Evolutionary conservation across 176 grass and related monocot genomes (phyloP).

Genomic region (Zea luxurians): DNA sequence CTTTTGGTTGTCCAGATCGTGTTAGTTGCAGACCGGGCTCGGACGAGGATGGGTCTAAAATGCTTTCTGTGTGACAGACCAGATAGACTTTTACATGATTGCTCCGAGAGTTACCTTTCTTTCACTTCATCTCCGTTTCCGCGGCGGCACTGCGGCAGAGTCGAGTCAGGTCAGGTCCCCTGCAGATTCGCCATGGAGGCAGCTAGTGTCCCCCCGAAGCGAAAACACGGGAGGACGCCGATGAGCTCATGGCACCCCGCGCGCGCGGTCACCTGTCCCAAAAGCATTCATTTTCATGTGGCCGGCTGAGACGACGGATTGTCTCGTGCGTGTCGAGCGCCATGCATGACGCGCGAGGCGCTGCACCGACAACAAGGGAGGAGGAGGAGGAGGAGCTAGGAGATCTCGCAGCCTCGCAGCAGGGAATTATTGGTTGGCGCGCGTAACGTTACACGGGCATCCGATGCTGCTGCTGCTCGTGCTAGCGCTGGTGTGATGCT

Average conservation of each 20-base stretch:
- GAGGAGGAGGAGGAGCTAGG: not conserved
- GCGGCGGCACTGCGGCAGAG: too few species aligned
- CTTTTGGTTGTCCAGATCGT: too few species aligned
- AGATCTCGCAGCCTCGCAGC: not conserved
- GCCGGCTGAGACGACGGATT: constrained; percentile 6
- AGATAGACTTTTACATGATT: too few species aligned
- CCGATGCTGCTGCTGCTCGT: constrained; percentile 22
- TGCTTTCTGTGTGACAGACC: too few species aligned
- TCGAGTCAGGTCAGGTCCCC: too few species aligned
- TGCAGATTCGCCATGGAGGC: not conserved
- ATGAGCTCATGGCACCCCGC: not conserved
- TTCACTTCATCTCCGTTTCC: too few species aligned
- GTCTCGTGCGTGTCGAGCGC: constrained; percentile 25
- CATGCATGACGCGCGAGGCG: not conserved
- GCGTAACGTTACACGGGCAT: constrained; percentile 22
- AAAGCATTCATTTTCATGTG: constrained; percentile 35
- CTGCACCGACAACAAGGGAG: not conserved
- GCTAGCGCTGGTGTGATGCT: too few species aligned
- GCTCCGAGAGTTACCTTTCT: too few species aligned
- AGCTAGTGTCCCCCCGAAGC: constrained; percentile 12
- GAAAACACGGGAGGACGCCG: constrained; percentile 5
- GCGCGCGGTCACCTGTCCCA: constrained; percentile 26
- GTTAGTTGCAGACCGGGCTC: too few species aligned
- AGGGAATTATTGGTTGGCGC: constrained; percentile 29
- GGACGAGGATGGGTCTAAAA: too few species aligned